phyloP scores from a whole-genome alignment of 2,329 filamentous ascomycete species.

The Fusarium sp. region DNA sequence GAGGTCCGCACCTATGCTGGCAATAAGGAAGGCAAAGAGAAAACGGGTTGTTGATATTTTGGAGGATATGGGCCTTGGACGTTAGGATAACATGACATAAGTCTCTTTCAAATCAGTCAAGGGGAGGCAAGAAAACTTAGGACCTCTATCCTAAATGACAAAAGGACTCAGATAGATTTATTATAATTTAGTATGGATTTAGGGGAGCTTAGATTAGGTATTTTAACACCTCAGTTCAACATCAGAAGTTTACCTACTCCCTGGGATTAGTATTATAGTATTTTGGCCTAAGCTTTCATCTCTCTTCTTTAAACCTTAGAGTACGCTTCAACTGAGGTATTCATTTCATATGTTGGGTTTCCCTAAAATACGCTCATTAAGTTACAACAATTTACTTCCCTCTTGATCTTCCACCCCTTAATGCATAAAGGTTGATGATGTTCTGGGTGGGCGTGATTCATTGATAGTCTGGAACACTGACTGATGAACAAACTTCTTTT shows the following conservation, averaged over 20 bases:
- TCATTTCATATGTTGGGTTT: neutral
- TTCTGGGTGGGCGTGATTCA: slow-evolving; percentile 44
- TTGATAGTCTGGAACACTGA: neutral
- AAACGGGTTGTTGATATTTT: slow-evolving; percentile 49
- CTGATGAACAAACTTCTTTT: neutral
- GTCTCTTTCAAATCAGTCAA: neutral
- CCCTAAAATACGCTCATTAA: neutral
- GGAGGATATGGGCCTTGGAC: slow-evolving; percentile 33
- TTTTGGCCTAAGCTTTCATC: neutral
- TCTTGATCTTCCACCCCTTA: neutral
- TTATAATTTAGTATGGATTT: neutral
- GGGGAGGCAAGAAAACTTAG: neutral
- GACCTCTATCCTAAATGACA: neutral
- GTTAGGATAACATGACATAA: neutral
- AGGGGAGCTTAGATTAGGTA: too few relatives aligned
- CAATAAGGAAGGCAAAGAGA: slow-evolving; percentile 46
- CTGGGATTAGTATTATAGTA: too few relatives aligned
- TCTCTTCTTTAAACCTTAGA: neutral
- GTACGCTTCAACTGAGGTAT: neutral
- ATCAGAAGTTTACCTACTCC: too few relatives aligned
- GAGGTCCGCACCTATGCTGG: slow-evolving; percentile 28
- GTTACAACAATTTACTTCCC: neutral
- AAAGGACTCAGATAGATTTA: neutral
- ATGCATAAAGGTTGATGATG: slow-evolving; percentile 41
- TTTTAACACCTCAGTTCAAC: too few relatives aligned